Evolutionary conservation across 225 moss, liverwort and hornwort genomes (phyloP), one percentile per base, ranked within the genome.

Genomic region (Sphagnum tenellum): DNA sequence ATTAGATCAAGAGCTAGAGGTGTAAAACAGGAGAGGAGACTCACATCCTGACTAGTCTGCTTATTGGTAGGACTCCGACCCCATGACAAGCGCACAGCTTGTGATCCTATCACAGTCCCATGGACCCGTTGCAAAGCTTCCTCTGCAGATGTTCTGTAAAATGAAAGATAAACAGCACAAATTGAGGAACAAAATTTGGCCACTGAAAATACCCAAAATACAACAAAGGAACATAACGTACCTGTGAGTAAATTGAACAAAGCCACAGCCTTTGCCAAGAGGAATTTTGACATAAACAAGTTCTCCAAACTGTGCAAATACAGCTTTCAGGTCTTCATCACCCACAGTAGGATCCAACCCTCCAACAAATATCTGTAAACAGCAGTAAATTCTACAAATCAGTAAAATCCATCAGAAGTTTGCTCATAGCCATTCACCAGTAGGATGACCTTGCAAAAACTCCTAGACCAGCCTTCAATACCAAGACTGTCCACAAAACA

Each of bases 191-290:
- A 52, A 52, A 52, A 6, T 52, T 9, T 5, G 7, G 0, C 52
- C 6, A 52, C 52, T 52, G 52, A 52, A 9, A 52, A 6, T 52
- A 0, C 9, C 52, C 6, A 52, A 52, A 9, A 52, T 5, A 52
- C 52, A 52, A 52, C 9, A 52, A 52, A 9, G 9, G 52, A 52
- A 52, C 9, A 9, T 52, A 52, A 5, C 52, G 2, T 52, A 96
- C 96, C 96, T 92, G 78, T 96, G 93, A 50, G 96, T 93, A 66
- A 93, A 98, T 59, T 98, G 96, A 56, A 98, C 96, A 69, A 98
- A 98, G 60, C 96, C 96, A 53, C 96, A 98, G 59, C 96, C 96
- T 77, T 98, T 98, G 12, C 96, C 96, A 5, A 90, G 77, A 49
- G 96, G 96, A 57, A 98, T 98, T 75, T 98, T 98, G 65, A 98